These are phyloP conservation scores for Puccinellia tenuiflora DNA, from an alignment of 176 grass and related monocot species.

Conservation along the genomic window DNA sequence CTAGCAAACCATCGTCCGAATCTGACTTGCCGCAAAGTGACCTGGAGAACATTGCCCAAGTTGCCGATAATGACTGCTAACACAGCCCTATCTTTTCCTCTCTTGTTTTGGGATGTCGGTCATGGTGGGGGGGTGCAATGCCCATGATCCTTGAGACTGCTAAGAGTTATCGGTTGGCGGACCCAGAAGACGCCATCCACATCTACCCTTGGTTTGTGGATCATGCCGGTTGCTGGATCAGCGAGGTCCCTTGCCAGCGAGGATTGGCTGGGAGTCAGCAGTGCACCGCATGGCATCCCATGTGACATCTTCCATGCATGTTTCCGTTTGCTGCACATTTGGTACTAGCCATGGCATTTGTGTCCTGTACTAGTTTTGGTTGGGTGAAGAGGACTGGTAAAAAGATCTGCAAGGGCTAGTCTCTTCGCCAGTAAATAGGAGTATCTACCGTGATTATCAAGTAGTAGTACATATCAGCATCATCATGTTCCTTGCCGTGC, in stretches of 20 bases:
- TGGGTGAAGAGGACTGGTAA: background rate
- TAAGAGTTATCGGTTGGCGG: constrained; percentile 30
- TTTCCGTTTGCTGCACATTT: constrained; percentile 23
- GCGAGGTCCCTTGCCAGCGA: constrained; percentile 15
- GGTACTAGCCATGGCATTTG: background rate
- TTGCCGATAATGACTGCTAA: constrained; percentile 36
- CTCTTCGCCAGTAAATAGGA: constrained; percentile 35
- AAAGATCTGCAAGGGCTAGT: background rate
- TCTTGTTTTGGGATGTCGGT: constrained; percentile 3
- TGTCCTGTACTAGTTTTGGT: constrained; percentile 9
- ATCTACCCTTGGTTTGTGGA: constrained; percentile 17
- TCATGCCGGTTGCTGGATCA: constrained; percentile 16
- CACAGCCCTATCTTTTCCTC: background rate
- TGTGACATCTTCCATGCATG: constrained; percentile 8
- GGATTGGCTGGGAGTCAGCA: constrained; percentile 14
- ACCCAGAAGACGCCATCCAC: constrained; percentile 12
- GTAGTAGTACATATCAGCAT: background rate
- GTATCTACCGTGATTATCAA: constrained; percentile 1
- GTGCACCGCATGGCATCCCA: background rate
- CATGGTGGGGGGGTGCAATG: constrained; percentile 40
- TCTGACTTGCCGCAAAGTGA: constrained; percentile 31
- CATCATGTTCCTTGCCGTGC: constrained; percentile 13
- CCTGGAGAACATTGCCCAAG: constrained; percentile 2
- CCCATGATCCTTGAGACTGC: constrained; percentile 29
- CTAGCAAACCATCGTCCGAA: constrained; percentile 23